Base-by-base conservation (phyloP, 2,329 filamentous ascomycete species). In the Mollisia scopiformis region DNA sequence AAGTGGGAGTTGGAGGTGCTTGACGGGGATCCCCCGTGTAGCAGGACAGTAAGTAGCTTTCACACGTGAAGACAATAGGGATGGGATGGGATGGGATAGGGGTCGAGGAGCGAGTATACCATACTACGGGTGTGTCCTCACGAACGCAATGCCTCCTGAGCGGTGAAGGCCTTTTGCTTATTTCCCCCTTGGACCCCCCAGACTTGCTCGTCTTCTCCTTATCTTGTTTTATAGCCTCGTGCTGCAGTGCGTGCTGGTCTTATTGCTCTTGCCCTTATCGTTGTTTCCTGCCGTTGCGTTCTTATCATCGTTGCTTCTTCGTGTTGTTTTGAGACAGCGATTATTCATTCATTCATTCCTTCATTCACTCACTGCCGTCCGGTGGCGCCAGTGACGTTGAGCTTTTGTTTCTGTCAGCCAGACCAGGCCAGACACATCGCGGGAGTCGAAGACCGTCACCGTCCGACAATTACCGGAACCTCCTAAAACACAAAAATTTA, bases 21-120 rank as follows among this genome's bases (percentile, higher is more conserved):
- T 19, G 35, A 37, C 37, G 49, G 23, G 60, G 56, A 55, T 28
- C 23, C 13, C 16, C 13, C 14, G 28, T 30, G n/a, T n/a, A n/a
- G n/a, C n/a, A n/a, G n/a, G n/a, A n/a, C n/a, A n/a, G n/a, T n/a
- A n/a, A n/a, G n/a, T n/a, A n/a, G n/a, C n/a, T n/a, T 46, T 57
- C 37, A 55, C 61, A 63, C 63, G 54, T 62, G 61, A 62, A 62
- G 57, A 56, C 47, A 55, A 55, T 52, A 51, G 43, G 47, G 52
- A 53, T n/a, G n/a, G n/a, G n/a, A n/a, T n/a, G n/a, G n/a, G n/a
- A n/a, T n/a, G n/a, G n/a, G n/a, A n/a, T n/a, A n/a, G n/a, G n/a
- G n/a, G n/a, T n/a, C n/a, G n/a, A n/a, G n/a, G n/a, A n/a, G n/a
- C n/a, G n/a, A n/a, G n/a, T n/a, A n/a, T n/a, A n/a, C n/a, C n/a